Evolutionary conservation across 2,329 filamentous ascomycete genomes (phyloP), one percentile per base, ranked within the genome.

Genomic region (Botrytis squamosa): DNA sequence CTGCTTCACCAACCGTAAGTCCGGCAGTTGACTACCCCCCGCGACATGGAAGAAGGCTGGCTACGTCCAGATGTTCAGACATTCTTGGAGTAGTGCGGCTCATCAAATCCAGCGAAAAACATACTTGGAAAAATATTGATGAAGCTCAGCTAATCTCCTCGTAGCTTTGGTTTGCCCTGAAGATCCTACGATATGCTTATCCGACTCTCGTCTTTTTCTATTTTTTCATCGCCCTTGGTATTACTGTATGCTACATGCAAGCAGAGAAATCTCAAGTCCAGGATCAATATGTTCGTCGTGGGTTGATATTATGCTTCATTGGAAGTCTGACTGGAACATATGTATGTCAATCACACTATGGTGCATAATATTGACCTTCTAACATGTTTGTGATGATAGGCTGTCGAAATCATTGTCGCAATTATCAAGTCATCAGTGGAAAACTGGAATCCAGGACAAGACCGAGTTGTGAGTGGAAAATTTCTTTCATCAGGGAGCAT

Each of bases 141-240:
- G 25, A n/a, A 9, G 8, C 22, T 33, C 38, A 60, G 22, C 63
- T 72, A 60, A 72, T 29, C 36, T 10, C 22, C 16, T 49, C 25
- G 16, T 44, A 79, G 78, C 63, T 78, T 29, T 71, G 73, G 76
- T 42, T 49, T 44, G 73, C 73, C 40, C 60, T 82, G 64, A 75
- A 76, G 69, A 46, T 74, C 75, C 73, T 91, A 63, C 88, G 88
- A 81, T 91, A 91, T 80, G 81, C 85, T 14, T 90, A 88, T 76
- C 89, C 91, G 18, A 83, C 86, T 16, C 74, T 84, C 33, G 81
- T 90, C 74, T 90, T 90, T 77, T 66, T 84, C 72, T 91, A 88
- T 81, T 92, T 90, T 80, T 80, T 87, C 69, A 75, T 85, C 71
- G 83, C 89, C 14, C 85, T 85, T 38, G 81, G 84, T 44, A 77